Evolutionary conservation across 805 yeast genomes (phyloP), one percentile per base, ranked within the genome.

Genomic region (Komagataella kurtzmanii): DNA sequence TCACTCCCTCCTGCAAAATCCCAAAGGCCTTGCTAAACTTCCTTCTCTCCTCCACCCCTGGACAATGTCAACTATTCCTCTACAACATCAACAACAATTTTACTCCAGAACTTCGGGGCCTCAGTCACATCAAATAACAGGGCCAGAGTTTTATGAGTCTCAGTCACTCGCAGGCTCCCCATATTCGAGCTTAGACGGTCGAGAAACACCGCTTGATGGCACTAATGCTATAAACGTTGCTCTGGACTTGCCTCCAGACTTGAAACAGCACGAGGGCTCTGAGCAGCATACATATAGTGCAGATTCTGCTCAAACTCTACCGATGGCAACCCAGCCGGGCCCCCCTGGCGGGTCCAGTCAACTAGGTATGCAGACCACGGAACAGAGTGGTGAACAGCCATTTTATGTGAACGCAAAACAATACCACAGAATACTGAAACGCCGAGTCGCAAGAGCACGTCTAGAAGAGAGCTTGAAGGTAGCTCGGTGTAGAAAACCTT

Each of bases 381-480:
- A 61, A 3, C 40, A 30, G 40, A 30, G 69, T 2, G 64, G 61
- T 1, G 97, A 90, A 62, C 96, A 91, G 66, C 99, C 98, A 1
- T 89, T 89, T 62, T 93, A 93, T 61, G 99, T 93, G 46, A 93
- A 93, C 65, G 99, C 99, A 7, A 93, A 93, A 66, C 99, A 93
- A 62, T 93, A 93, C 60, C 97, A 93, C 61, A 80, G 99, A 47
- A 93, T 93, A 17, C 69, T 93, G 58, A 93, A 93, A 65, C 76
- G 99, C 61, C 78, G 99, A 59, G 77, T 89, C 46, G 98, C 99
- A 0, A 74, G 99, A 51, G 97, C 97, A 5, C 85, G 83, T 65
- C 74, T 93, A 45, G 98, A 93, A 62, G 98, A 93, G 62, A 79
- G 81, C 47, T 74, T 91, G 56, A 85, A 88, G 61, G 86, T 86